Evolutionary conservation across 352 stramenopile species (phyloP).

Genomic region (Pythium vanterpoolii): DNA sequence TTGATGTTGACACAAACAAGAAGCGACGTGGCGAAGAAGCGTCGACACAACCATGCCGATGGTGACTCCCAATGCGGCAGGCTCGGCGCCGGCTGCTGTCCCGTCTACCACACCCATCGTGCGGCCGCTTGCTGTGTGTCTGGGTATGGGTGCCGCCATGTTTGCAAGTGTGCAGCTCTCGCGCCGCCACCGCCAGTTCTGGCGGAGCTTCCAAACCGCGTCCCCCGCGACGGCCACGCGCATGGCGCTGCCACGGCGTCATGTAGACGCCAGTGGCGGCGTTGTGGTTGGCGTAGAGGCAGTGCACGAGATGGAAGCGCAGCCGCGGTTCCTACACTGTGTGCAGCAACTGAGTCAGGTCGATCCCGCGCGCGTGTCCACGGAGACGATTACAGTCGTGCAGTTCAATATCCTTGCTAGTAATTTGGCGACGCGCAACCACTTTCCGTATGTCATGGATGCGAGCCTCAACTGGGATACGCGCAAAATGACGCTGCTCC

Average conservation of each 20-base stretch:
- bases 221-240: background rate
- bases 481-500: constrained; percentile 71
- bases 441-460: constrained; percentile 86
- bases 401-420: constrained; percentile 86
- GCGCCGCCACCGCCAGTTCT: constrained; percentile 43
- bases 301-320: constrained; percentile 4
- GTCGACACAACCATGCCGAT: background rate
- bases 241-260: constrained; percentile 3
- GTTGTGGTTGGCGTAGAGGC: background rate
- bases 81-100: background rate
- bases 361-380: constrained; percentile 30
- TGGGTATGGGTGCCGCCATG: constrained; percentile 71
- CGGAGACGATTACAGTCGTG: constrained; percentile 72
- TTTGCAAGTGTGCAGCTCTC: constrained; percentile 67
- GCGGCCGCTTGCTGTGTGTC: constrained; percentile 45
- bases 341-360: constrained; percentile 41
- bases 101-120: background rate
- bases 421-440: constrained; percentile 80
- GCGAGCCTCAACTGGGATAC: constrained; percentile 81
- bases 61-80: background rate
- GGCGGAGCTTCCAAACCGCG: constrained; percentile 34
- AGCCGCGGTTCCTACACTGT: constrained; percentile 41
- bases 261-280: background rate
- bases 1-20: constrained; percentile 13
- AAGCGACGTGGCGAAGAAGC: background rate